phyloP scores from a whole-genome alignment of 2,329 filamentous ascomycete species.

The Leptodontidium sp. region DNA sequence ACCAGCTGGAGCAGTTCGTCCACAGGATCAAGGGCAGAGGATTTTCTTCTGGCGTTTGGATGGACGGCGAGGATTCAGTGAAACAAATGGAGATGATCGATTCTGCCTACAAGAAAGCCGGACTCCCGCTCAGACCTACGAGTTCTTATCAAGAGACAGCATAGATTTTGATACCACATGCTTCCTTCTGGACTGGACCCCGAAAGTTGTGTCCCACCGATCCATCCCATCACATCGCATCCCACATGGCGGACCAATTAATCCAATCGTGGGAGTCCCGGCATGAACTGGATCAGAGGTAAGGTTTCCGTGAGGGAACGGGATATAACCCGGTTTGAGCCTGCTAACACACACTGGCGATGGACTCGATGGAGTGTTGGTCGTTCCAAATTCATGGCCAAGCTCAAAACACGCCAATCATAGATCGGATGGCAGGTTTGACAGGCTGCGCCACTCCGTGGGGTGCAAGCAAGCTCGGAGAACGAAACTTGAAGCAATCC shows the following conservation, averaged over 20 bases:
- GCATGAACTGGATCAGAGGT: constrained; percentile 22
- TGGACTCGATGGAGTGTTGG: background rate
- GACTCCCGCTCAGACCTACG: constrained; percentile 45
- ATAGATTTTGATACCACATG: background rate
- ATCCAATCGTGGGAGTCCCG: constrained; percentile 7
- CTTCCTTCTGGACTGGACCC: background rate
- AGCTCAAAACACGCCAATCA: constrained; percentile 18
- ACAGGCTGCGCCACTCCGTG: constrained; percentile 18
- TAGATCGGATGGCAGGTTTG: constrained; percentile 27
- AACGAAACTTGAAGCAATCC: constrained; percentile 16
- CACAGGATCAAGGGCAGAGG: constrained; percentile 52
- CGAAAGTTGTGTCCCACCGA: background rate
- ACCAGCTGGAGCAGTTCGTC: constrained; percentile 59
- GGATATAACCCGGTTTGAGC: constrained; percentile 6
- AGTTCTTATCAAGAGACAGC: constrained; percentile 21
- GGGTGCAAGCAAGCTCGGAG: background rate
- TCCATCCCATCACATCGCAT: constrained; percentile 8
- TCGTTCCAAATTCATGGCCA: constrained; percentile 19
- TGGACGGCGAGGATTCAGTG: constrained; percentile 53
- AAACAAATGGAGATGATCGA: constrained; percentile 57
- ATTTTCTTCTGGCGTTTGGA: constrained; percentile 50
- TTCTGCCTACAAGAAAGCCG: constrained; percentile 54
- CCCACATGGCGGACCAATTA: background rate
- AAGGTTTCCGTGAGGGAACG: constrained; percentile 12
- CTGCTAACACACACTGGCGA: background rate